Evolutionary conservation across 2,329 filamentous ascomycete genomes (phyloP).

Genomic region (Botrytis paeoniae): DNA sequence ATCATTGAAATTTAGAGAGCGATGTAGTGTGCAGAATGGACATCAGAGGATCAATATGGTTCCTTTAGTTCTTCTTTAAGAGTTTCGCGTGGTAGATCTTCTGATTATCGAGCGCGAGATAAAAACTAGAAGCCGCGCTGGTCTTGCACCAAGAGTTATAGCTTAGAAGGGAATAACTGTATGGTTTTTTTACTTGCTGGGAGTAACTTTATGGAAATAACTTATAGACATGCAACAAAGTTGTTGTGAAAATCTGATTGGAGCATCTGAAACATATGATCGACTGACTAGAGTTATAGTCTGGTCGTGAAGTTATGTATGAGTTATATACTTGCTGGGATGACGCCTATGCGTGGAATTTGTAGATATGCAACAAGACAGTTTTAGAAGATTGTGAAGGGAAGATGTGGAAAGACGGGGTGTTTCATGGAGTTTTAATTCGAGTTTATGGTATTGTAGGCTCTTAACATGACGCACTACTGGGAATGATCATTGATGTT

Average conservation of each 20-base stretch:
- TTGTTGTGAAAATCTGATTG: not conserved
- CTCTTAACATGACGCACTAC: not conserved
- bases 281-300: not conserved
- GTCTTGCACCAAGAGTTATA: not conserved
- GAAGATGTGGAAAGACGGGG: not conserved
- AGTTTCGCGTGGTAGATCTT: not conserved
- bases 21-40: not conserved
- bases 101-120: not conserved
- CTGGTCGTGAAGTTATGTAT: not conserved
- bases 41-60: not conserved
- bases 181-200: not conserved
- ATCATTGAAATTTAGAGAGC: rapidly evolving
- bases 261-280: not conserved
- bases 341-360: not conserved
- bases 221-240: not conserved
- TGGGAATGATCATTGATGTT: too few species aligned
- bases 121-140: not conserved
- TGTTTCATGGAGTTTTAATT: not conserved
- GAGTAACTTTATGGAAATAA: not conserved
- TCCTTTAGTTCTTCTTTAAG: not conserved
- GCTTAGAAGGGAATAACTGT: not conserved
- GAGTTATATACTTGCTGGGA: not conserved
- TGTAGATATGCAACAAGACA: not conserved
- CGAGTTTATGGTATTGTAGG: not conserved
- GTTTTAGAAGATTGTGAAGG: not conserved